Conservation (phyloP, 352 stramenopile genomes). For the Phytophthora pini region DNA sequence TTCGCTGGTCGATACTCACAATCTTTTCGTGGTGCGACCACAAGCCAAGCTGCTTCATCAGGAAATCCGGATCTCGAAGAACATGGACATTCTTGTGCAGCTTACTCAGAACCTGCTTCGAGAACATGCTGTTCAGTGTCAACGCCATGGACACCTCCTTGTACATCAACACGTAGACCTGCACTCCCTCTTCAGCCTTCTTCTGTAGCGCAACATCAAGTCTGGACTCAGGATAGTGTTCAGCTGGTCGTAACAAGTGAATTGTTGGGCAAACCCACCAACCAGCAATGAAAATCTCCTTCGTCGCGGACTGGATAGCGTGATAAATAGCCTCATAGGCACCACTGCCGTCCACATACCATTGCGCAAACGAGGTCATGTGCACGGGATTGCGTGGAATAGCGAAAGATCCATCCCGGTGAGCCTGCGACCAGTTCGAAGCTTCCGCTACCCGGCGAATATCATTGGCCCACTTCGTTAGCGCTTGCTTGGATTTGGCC, state of each 20-base stretch:
- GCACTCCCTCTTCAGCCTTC: conserved; percentile 82
- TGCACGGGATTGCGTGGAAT: conserved; percentile 75
- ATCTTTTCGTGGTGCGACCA: conserved; percentile 95
- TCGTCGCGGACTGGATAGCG: conserved; percentile 62
- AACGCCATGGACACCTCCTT: conserved; percentile 88
- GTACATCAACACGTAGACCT: conserved; percentile 93
- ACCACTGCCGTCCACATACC: conserved; percentile 84
- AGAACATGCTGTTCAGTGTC: conserved; percentile 86
- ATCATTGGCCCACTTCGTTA: conserved; percentile 86
- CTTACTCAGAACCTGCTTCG: conserved; percentile 68
- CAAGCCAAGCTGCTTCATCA: conserved; percentile 88
- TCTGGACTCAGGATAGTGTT: conserved; percentile 63
- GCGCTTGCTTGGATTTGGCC: conserved; percentile 80
- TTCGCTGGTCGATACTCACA: conserved; percentile 87
- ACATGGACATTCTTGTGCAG: conserved; percentile 88
- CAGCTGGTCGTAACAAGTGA: conserved; percentile 74
- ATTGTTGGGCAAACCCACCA: conserved; percentile 92
- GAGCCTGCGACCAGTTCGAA: conserved; percentile 79
- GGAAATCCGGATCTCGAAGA: conserved; percentile 88
- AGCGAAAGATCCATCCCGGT: conserved; percentile 82
- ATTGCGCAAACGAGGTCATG: conserved; percentile 70
- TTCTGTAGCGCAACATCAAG: conserved; percentile 72
- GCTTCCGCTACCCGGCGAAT: conserved; percentile 75
- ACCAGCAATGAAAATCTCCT: conserved; percentile 91
- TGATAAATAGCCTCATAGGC: conserved; percentile 82